phyloP scores from a whole-genome alignment of 2,329 filamentous ascomycete species.

The Penicillium sp. region DNA sequence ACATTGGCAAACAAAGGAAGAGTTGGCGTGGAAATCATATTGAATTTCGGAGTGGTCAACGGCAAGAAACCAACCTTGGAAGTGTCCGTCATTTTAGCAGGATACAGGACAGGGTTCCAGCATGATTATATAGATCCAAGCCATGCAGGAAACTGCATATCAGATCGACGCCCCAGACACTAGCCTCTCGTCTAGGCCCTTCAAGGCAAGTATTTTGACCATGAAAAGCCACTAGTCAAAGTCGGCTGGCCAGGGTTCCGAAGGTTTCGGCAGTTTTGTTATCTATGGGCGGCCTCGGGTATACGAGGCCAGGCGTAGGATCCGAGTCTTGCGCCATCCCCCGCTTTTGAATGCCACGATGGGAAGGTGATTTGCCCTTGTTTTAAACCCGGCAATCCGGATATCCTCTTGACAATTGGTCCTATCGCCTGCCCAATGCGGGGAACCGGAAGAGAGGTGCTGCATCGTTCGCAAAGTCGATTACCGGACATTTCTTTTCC shows the following conservation, averaged over 20 bases:
- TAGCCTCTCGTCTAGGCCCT: not conserved
- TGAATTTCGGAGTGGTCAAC: too few relatives aligned
- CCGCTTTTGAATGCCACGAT: not conserved
- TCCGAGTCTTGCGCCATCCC: not conserved
- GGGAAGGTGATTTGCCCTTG: not conserved
- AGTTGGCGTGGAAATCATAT: not conserved
- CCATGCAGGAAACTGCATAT: not conserved
- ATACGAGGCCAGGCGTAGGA: not conserved
- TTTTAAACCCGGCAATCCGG: not conserved
- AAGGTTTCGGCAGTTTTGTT: not conserved
- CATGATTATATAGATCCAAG: not conserved
- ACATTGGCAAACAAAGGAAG: not conserved
- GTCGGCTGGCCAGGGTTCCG: not conserved
- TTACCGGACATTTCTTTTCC: not conserved
- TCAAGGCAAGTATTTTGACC: not conserved
- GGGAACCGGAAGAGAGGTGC: not conserved
- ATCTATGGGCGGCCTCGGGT: not conserved
- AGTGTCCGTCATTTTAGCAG: too few relatives aligned
- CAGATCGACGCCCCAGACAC: not conserved
- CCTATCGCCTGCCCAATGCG: not conserved
- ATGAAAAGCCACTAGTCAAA: not conserved
- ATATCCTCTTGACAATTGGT: not conserved
- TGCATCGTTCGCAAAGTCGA: not conserved
- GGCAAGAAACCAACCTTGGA: too few relatives aligned
- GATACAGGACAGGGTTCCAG: too few relatives aligned